Evolutionary conservation across 495 filamentous ascomycete genomes (phyloP).

Genomic region (Penicillium malachiteum): DNA sequence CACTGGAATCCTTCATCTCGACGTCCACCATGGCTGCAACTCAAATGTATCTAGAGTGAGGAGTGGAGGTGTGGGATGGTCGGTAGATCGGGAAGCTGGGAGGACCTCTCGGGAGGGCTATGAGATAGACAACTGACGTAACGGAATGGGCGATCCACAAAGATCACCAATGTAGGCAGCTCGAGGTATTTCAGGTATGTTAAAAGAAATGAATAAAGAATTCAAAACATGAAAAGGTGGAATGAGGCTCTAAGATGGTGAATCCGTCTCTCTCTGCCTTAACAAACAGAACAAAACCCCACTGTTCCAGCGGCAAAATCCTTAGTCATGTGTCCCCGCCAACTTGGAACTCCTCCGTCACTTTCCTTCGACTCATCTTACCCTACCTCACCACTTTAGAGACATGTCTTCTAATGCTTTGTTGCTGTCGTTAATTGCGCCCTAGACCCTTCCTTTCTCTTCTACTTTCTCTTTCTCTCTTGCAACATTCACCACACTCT

Average conservation of each 20-base stretch:
- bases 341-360: slow-evolving; percentile 13
- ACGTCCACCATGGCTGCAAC: slow-evolving; percentile 82
- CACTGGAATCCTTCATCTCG: slow-evolving; percentile 86
- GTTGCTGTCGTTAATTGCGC: slow-evolving; percentile 3
- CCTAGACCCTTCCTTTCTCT: slow-evolving; percentile 5
- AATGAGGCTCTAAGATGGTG: slow-evolving; percentile 1
- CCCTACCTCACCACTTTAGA: slow-evolving; percentile 1
- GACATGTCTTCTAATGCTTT: slow-evolving; percentile 3
- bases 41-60: not conserved
- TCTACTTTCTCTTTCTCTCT: slow-evolving; percentile 17
- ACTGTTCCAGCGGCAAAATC: slow-evolving; percentile 20
- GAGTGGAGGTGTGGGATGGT: not conserved
- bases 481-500: slow-evolving; percentile 2
- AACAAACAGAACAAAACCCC: slow-evolving; percentile 6
- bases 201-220: not conserved
- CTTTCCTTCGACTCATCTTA: slow-evolving; percentile 10
- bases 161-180: not conserved
- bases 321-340: slow-evolving; percentile 26
- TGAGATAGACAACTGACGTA: not conserved
- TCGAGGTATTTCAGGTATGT: too few species aligned
- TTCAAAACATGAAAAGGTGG: not conserved
- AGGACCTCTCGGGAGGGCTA: slow-evolving; percentile 6
- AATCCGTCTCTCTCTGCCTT: not conserved
- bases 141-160: not conserved
- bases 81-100: slow-evolving; percentile 2